Percentiles rank a stretch among this genome's conserved stretches.
Conservation (phyloP, 2,329 filamentous ascomycete genomes). For the Diaporthe eres region DNA sequence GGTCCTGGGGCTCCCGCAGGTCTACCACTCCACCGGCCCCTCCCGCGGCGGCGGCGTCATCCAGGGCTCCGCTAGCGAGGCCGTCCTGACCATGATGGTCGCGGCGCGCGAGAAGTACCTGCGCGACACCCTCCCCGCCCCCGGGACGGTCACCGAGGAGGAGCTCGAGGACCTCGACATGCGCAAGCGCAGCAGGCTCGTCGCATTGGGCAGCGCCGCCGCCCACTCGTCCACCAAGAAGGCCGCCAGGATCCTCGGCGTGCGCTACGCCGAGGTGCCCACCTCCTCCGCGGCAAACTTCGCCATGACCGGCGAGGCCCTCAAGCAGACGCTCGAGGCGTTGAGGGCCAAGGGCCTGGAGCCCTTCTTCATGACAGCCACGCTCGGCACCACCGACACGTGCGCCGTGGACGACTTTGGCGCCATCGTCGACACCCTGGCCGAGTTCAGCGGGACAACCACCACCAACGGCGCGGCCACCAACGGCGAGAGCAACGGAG, state of each 20-base stretch:
- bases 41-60: slow-evolving; percentile 89
- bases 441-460: slow-evolving; percentile 47
- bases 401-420: slow-evolving; percentile 89
- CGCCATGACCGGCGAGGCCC: slow-evolving; percentile 75
- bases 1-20: slow-evolving; percentile 79
- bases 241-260: slow-evolving; percentile 86
- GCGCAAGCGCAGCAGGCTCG: slow-evolving; percentile 77
- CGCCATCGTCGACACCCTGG: slow-evolving; percentile 70
- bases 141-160: slow-evolving; percentile 56
- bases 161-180: slow-evolving; percentile 80
- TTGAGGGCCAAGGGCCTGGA: slow-evolving; percentile 79
- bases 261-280: slow-evolving; percentile 81
- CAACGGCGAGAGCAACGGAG: neutral
- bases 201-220: slow-evolving; percentile 84
- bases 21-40: slow-evolving; percentile 80
- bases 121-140: slow-evolving; percentile 67
- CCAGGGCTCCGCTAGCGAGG: slow-evolving; percentile 91
- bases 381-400: slow-evolving; percentile 88
- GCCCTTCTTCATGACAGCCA: slow-evolving; percentile 89
- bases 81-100: slow-evolving; percentile 87
- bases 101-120: slow-evolving; percentile 88
- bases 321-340: slow-evolving; percentile 74
- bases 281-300: slow-evolving; percentile 75
- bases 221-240: slow-evolving; percentile 90
- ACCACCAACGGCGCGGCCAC: slow-evolving; percentile 30